Evolutionary conservation across 108 stramenopile species (phyloP), one percentile per base, ranked within the genome.

Genomic region (Cyclotella kingstonii): DNA sequence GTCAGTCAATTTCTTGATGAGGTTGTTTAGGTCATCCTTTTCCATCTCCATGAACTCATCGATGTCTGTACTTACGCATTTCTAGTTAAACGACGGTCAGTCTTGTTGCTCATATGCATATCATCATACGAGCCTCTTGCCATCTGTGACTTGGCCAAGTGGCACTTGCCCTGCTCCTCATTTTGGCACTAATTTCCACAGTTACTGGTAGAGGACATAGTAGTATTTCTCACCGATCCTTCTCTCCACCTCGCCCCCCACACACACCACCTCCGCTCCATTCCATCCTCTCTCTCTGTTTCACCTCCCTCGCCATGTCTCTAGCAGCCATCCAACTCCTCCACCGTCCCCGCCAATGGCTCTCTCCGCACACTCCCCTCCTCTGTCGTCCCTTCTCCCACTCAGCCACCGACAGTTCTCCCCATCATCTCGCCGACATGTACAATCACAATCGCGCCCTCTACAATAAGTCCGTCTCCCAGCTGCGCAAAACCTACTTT

Each of bases 401-500:
- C 42, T 17, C 26, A 28, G 12, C 23, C 50, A 3, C 23, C 12
- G 17, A 4, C 14, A 35, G 47, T 25, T 25, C 40, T 39, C 52
- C 68, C 49, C 26, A 51, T 0, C 36, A 63, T 30, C 58, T 72
- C 29, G 44, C 76, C 49, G 41, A 46, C 25, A 71, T 87, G 23
- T 87, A 74, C 76, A 82, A 84, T 48, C 48, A 72, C 27, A 67
- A 83, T 17, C 70, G 80, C 14, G 80, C 81, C 0, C 61, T 59
- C 12, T 90, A 90, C 77, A 82, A 81, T 19, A 76, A 77, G 14
- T 66, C 84, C 38, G 86, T 90, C 12, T 73, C 73, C 35, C 43
- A 66, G 31, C 69, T 92, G 4, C 84, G 91, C 34, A 85, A 84
- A 40, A 68, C 74, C 54, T 92, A 92, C 63, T 70, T 67, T 22